These are phyloP conservation scores for Lentinula guzmanii DNA, from an alignment of 768 basidiomycete species.

Conservation along the genomic window DNA sequence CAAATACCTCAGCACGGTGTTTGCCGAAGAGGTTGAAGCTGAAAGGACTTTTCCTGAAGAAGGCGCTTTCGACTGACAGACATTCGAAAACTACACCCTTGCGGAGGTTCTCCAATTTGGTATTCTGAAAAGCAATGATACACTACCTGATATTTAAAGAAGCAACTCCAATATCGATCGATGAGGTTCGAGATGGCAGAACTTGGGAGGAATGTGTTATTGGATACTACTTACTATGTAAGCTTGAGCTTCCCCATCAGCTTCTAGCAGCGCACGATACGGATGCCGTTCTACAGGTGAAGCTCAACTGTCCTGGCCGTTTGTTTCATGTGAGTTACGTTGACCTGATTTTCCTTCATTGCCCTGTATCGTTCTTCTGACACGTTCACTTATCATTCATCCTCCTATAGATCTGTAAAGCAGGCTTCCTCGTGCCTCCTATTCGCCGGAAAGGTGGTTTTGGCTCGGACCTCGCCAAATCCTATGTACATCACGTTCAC, in stretches of 20 bases:
- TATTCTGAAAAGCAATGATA: slow-evolving; percentile 20
- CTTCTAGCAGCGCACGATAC: neutral
- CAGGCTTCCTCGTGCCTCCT: slow-evolving; percentile 77
- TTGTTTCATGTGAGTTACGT: slow-evolving; percentile 73
- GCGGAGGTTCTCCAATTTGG: slow-evolving; percentile 72
- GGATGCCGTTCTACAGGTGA: slow-evolving; percentile 37
- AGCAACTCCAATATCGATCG: slow-evolving; percentile 23
- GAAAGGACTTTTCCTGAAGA: slow-evolving; percentile 89
- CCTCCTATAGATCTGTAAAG: slow-evolving; percentile 18
- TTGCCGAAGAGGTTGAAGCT: slow-evolving; percentile 68
- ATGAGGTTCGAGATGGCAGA: slow-evolving; percentile 40
- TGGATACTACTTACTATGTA: slow-evolving; percentile 68
- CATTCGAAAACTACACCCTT: slow-evolving; percentile 75
- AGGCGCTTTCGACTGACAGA: slow-evolving; percentile 39
- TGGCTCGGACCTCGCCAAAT: slow-evolving; percentile 67
- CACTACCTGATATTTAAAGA: slow-evolving; percentile 13
- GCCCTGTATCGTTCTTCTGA: neutral
- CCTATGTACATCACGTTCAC: slow-evolving; percentile 79
- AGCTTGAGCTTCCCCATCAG: slow-evolving; percentile 15
- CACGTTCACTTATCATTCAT: neutral
- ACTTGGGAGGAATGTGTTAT: slow-evolving; percentile 66
- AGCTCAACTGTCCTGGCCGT: slow-evolving; percentile 87
- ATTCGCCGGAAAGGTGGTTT: slow-evolving; percentile 57
- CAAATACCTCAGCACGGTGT: slow-evolving; percentile 53
- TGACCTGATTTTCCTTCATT: neutral